These are phyloP conservation scores for Gleditsia sinensis DNA, from an alignment of 306 rosid species.

Conservation along the genomic window DNA sequence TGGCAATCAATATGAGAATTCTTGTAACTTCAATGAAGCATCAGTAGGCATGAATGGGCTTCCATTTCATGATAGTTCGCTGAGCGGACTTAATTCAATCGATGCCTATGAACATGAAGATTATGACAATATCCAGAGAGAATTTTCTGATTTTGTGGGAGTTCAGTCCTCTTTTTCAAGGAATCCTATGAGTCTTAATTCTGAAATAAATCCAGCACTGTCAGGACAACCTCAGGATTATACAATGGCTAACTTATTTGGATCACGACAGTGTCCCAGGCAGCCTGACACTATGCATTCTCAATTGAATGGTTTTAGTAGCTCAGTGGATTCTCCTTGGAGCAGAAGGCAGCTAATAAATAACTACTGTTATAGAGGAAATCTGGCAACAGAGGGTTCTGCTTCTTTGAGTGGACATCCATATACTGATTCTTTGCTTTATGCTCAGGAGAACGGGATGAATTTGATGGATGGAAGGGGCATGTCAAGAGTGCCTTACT, in stretches of 20 bases:
- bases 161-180: background rate
- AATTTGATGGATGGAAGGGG: conserved; percentile 11
- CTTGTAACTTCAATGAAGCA: conserved; percentile 25
- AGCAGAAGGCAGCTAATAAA: background rate
- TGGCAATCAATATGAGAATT: conserved; percentile 1
- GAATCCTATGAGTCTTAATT: background rate
- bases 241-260: background rate
- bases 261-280: background rate
- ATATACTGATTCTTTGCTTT: background rate
- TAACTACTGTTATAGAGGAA: background rate
- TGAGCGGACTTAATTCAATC: background rate
- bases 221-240: background rate
- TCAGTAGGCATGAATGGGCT: conserved; percentile 22
- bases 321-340: background rate
- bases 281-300: background rate
- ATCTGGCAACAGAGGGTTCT: background rate
- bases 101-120: background rate
- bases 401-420: conserved; percentile 22
- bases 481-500: background rate
- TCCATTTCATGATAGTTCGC: background rate
- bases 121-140: background rate
- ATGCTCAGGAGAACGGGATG: conserved; percentile 9
- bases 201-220: background rate
- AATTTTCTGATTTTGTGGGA: background rate
- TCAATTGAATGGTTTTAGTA: background rate